Conservation (phyloP, 176 grass and related monocot species). For the Juncus inflexus region DNA sequence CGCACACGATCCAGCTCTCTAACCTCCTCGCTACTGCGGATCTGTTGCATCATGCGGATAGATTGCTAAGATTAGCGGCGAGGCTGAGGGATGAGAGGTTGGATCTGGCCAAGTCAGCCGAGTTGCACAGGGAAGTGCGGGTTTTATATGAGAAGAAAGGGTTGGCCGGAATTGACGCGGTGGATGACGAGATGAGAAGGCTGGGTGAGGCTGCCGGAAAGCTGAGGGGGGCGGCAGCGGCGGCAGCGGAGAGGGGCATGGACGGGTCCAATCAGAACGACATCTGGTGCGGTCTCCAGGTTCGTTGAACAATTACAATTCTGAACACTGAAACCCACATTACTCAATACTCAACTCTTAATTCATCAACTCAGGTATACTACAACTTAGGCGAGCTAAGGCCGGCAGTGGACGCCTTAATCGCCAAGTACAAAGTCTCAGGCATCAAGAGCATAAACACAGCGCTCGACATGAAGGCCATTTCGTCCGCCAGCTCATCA, state of each 20-base stretch:
- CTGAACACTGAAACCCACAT: not conserved
- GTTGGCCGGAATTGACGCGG: conserved; percentile 68
- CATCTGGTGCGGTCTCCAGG: conserved; percentile 84
- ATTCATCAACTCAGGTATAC: conserved; percentile 45
- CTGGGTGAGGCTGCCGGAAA: conserved; percentile 54
- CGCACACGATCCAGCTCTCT: conserved; percentile 74
- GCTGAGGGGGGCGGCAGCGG: conserved; percentile 63
- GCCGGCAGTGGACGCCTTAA: conserved; percentile 65
- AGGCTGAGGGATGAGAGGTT: conserved; percentile 63
- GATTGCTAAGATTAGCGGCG: conserved; percentile 67
- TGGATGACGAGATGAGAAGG: conserved; percentile 84
- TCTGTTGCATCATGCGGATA: conserved; percentile 73
- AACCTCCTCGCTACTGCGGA: conserved; percentile 80
- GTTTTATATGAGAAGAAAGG: conserved; percentile 82
- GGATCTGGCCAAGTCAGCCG: conserved; percentile 75
- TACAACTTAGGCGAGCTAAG: conserved; percentile 90
- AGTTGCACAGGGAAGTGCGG: conserved; percentile 84
- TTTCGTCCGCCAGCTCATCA: conserved; percentile 46
- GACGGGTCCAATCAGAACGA: conserved; percentile 93
- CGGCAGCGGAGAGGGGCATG: conserved; percentile 61
- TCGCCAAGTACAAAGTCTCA: conserved; percentile 57
- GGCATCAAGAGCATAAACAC: conserved; percentile 69
- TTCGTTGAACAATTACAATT: not conserved
- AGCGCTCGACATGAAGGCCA: conserved; percentile 93
- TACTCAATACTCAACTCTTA: not conserved